These are phyloP conservation scores for Calonectria leucothoes DNA, from an alignment of 2,329 filamentous ascomycete species.

Conservation along the genomic window DNA sequence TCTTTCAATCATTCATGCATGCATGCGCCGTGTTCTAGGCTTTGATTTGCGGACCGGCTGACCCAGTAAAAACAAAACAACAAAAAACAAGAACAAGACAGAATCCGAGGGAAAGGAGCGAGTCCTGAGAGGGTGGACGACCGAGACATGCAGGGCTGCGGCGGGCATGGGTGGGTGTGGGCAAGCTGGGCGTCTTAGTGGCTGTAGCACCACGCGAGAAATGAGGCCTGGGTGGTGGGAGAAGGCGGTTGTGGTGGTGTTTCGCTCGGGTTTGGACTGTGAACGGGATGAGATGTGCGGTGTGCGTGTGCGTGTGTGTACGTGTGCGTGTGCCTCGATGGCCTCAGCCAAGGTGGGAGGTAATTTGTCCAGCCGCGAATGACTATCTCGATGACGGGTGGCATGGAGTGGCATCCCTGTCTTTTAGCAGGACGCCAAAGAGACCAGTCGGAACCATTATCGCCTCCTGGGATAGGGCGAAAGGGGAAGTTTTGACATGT, in stretches of 20 bases:
- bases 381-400: background rate
- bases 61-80: background rate
- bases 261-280: constrained; percentile 13
- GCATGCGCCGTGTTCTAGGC: background rate
- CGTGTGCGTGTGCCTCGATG: constrained; percentile 6
- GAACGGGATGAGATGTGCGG: background rate
- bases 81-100: background rate
- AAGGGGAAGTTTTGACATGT: background rate
- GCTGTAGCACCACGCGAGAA: constrained; percentile 14
- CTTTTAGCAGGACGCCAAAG: background rate
- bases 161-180: background rate
- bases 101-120: background rate
- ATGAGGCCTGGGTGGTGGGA: constrained; percentile 10
- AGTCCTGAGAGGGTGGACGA: background rate
- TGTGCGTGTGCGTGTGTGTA: background rate
- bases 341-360: background rate
- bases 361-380: constrained; percentile 17
- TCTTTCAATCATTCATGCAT: too few species aligned
- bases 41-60: background rate
- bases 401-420: constrained; percentile 5
- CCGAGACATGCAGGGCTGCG: constrained; percentile 23
- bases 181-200: background rate
- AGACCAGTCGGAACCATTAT: constrained; percentile 15
- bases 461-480: background rate
- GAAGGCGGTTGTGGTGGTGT: background rate